phyloP scores from a whole-genome alignment of 2,329 filamentous ascomycete species.

The Raffaelea albimanens region DNA sequence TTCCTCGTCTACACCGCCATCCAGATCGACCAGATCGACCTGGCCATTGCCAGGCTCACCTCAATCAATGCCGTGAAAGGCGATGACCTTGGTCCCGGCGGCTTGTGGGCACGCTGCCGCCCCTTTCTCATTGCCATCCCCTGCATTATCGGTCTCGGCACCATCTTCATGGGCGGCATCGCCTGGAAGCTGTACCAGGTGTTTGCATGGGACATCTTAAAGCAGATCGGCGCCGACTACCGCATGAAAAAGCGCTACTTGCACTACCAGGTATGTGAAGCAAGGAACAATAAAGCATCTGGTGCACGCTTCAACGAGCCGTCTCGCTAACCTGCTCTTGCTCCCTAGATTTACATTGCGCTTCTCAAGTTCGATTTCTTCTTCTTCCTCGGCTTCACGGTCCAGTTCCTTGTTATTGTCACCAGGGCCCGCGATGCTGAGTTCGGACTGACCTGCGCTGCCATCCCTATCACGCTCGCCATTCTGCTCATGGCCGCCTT shows the following conservation, averaged over 20 bases:
- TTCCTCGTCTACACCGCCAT: slow-evolving; percentile 88
- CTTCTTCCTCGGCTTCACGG: slow-evolving; percentile 98
- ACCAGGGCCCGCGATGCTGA: slow-evolving; percentile 60
- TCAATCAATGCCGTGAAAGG: slow-evolving; percentile 31
- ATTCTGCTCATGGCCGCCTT: slow-evolving; percentile 79
- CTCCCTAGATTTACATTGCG: slow-evolving; percentile 80
- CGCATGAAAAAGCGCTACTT: slow-evolving; percentile 95
- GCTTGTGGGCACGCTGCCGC: slow-evolving; percentile 60
- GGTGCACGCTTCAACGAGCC: too few species aligned
- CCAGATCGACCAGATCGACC: slow-evolving; percentile 81
- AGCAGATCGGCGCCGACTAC: slow-evolving; percentile 95
- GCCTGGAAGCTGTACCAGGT: slow-evolving; percentile 97
- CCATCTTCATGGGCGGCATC: slow-evolving; percentile 62
- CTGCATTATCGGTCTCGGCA: slow-evolving; percentile 68
- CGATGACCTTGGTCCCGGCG: slow-evolving; percentile 11
- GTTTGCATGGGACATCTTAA: slow-evolving; percentile 98
- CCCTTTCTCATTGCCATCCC: slow-evolving; percentile 81
- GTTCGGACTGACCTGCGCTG: slow-evolving; percentile 77
- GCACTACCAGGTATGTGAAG: slow-evolving; percentile 71
- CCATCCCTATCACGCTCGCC: slow-evolving; percentile 81
- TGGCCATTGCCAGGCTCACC: slow-evolving; percentile 53
- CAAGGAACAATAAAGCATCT: neutral
- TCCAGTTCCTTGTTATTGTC: slow-evolving; percentile 94
- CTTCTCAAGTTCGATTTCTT: slow-evolving; percentile 99
- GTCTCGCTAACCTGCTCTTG: neutral